A percentile compares a stretch with the other conserved stretches of the same genome.
These are phyloP conservation scores for Eurotiales sp. DNA, from an alignment of 2,329 filamentous ascomycete genomes.

Conservation along the genomic window DNA sequence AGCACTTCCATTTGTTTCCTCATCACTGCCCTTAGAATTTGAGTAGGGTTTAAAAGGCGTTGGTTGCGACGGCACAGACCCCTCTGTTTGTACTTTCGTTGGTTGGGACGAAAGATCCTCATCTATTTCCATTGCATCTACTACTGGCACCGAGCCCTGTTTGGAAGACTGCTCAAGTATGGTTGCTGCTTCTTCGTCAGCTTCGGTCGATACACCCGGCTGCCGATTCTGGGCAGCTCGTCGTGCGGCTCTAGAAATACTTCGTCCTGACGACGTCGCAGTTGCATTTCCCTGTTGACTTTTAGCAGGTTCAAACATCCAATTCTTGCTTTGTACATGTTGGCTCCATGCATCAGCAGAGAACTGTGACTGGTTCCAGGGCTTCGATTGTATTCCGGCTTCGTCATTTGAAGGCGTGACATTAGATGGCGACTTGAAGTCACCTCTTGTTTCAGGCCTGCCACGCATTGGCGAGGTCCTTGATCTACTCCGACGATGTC, in stretches of 20 bases:
- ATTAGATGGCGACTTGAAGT: slow-evolving; percentile 16
- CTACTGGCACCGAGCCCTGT: slow-evolving; percentile 18
- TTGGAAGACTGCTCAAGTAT: slow-evolving; percentile 20
- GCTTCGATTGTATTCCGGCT: slow-evolving; percentile 21
- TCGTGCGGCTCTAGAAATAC: slow-evolving; percentile 24
- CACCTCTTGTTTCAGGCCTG: slow-evolving; percentile 17
- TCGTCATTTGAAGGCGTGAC: slow-evolving; percentile 19
- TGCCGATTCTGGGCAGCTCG: slow-evolving; percentile 28
- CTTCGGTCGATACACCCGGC: slow-evolving; percentile 36
- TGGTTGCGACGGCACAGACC: slow-evolving; percentile 20
- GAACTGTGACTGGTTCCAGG: slow-evolving; percentile 35
- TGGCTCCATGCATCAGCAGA: slow-evolving; percentile 37
- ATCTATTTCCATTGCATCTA: slow-evolving; percentile 47
- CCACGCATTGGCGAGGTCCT: slow-evolving; percentile 17
- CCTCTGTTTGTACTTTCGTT: slow-evolving; percentile 7
- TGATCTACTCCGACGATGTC: slow-evolving; percentile 18
- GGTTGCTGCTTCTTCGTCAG: slow-evolving; percentile 35
- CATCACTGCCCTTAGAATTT: slow-evolving; percentile 16
- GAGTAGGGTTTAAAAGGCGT: slow-evolving; percentile 14
- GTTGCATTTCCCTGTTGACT: slow-evolving; percentile 25
- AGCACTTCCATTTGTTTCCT: slow-evolving; percentile 12
- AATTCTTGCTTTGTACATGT: slow-evolving; percentile 31
- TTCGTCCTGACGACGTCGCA: slow-evolving; percentile 32
- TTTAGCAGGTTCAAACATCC: slow-evolving; percentile 19
- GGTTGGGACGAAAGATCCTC: slow-evolving; percentile 25